A percentile compares a stretch with the other conserved stretches of the same genome.
Evolutionary conservation across 371 early-diverging fungal genomes (phyloP).

Genomic region (Mortierella sp.): DNA sequence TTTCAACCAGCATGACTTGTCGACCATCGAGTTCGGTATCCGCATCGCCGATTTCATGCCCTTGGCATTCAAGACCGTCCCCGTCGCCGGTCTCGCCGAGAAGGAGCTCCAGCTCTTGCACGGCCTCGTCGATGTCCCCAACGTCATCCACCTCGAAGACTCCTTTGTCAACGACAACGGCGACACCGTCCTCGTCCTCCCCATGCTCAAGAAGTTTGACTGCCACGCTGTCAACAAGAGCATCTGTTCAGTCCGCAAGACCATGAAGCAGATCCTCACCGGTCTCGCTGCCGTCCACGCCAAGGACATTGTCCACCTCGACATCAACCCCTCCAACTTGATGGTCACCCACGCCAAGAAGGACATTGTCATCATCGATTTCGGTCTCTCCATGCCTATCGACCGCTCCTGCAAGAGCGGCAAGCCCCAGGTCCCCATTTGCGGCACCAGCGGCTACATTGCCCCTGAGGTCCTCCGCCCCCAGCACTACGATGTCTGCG

Average conservation of each 20-base stretch:
- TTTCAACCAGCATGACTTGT: constrained; percentile 44
- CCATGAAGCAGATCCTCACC: constrained; percentile 61
- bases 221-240: constrained; percentile 47
- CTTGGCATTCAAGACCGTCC: constrained; percentile 75
- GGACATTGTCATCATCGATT: constrained; percentile 75
- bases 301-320: constrained; percentile 73
- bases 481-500: constrained; percentile 32
- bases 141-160: constrained; percentile 68
- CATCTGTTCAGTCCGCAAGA: constrained; percentile 49
- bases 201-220: constrained; percentile 62
- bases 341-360: constrained; percentile 69
- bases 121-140: constrained; percentile 58
- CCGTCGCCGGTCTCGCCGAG: constrained; percentile 61
- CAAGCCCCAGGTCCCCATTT: constrained; percentile 57
- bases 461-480: constrained; percentile 77
- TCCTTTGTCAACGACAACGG: constrained; percentile 66
- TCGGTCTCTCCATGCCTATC: constrained; percentile 68
- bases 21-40: constrained; percentile 70
- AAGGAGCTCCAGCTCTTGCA: constrained; percentile 67
- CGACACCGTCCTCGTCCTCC: constrained; percentile 70
- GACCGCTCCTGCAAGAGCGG: constrained; percentile 36
- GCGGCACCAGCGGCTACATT: constrained; percentile 86
- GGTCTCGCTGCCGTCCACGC: constrained; percentile 65
- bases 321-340: constrained; percentile 74
- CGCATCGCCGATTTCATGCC: constrained; percentile 66